phyloP scores from a whole-genome alignment of 306 rosid species.

The Vachellia pachyceras region DNA sequence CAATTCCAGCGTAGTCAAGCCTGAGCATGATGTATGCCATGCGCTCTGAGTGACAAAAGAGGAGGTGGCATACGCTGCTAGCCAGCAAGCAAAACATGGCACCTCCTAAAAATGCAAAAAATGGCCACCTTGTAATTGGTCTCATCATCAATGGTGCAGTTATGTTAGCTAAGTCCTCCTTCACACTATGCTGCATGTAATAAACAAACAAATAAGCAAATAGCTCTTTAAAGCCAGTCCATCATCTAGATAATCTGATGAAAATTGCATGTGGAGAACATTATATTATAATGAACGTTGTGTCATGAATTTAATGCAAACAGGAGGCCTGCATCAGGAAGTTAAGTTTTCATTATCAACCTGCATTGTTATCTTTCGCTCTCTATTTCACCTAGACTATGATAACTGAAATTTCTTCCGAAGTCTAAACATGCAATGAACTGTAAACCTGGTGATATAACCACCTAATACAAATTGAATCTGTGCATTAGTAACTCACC shows the following conservation, averaged over 20 bases:
- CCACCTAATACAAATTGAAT: background rate
- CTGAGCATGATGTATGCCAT: slow-evolving; percentile 88
- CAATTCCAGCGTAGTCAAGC: slow-evolving; percentile 98
- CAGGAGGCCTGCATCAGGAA: background rate
- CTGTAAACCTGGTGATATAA: background rate
- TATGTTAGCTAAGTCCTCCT: slow-evolving; percentile 79
- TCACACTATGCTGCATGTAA: slow-evolving; percentile 67
- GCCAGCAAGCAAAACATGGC: slow-evolving; percentile 99
- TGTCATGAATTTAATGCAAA: background rate
- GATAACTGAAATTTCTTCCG: background rate
- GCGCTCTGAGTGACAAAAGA: slow-evolving; percentile 93
- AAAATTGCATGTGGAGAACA: background rate
- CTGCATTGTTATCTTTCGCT: background rate
- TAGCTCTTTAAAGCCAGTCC: slow-evolving; percentile 30
- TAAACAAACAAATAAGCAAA: slow-evolving; percentile 37
- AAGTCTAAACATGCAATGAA: background rate
- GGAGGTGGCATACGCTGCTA: slow-evolving; percentile 96
- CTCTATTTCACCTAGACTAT: background rate
- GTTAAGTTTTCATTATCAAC: background rate
- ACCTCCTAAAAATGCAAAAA: slow-evolving; percentile 91
- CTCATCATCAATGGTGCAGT: slow-evolving; percentile 78
- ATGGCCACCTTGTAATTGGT: slow-evolving; percentile 98
- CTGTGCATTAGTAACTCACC: background rate
- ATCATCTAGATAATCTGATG: slow-evolving; percentile 18
- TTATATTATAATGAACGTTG: background rate